Evolutionary conservation across 164 flowering plant genomes (phyloP).

Genomic region (Tinospora cordifolia): DNA sequence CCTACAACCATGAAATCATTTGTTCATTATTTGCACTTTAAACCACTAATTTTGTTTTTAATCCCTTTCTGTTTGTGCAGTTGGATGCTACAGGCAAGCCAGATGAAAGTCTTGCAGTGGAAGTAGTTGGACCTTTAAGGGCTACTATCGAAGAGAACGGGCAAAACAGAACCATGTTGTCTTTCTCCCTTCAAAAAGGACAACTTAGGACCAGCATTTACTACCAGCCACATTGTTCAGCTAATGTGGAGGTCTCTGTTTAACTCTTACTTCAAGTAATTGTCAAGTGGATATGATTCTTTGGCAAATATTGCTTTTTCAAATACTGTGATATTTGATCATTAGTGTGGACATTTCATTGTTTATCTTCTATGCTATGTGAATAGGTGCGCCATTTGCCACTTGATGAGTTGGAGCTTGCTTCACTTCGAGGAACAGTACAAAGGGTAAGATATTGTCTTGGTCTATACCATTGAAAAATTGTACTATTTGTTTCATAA

Average conservation of each 20-base stretch:
- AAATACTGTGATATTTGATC: not conserved
- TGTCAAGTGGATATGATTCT: not conserved
- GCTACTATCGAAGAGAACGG: slow-evolving; percentile 37
- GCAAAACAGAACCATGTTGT: slow-evolving; percentile 41
- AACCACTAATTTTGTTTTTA: not conserved
- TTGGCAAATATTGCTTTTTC: not conserved
- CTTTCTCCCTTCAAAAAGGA: slow-evolving; percentile 86
- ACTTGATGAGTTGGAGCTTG: slow-evolving; percentile 94
- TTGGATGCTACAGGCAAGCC: slow-evolving; percentile 89
- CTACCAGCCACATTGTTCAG: slow-evolving; percentile 63
- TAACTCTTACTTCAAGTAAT: slow-evolving; percentile 5
- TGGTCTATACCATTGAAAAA: not conserved
- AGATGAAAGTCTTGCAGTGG: slow-evolving; percentile 85
- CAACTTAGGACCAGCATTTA: slow-evolving; percentile 71
- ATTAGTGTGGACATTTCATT: not conserved
- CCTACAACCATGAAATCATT: no score
- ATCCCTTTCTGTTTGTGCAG: slow-evolving; percentile 42
- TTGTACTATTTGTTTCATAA: not conserved
- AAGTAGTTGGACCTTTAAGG: slow-evolving; percentile 53
- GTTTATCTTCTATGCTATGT: slow-evolving; percentile 5
- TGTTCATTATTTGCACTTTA: no score
- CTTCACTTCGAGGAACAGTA: slow-evolving; percentile 88
- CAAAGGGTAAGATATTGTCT: slow-evolving; percentile 53
- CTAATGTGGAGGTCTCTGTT: slow-evolving; percentile 72
- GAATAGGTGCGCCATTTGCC: slow-evolving; percentile 75